Conservation (phyloP, 768 basidiomycete species). For the Lactarius evosmus region DNA sequence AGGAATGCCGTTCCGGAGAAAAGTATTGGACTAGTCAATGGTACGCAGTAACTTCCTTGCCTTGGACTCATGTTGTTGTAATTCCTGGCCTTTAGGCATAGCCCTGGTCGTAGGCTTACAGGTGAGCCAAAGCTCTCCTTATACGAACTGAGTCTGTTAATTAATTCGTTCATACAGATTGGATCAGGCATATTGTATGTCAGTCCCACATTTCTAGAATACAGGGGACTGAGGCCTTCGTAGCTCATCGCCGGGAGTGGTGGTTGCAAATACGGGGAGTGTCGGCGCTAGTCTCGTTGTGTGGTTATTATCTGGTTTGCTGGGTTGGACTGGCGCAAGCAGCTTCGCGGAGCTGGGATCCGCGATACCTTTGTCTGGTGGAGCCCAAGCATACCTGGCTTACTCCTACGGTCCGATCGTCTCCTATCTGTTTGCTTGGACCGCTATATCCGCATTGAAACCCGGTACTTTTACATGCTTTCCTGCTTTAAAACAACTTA, state of each 20-base stretch:
- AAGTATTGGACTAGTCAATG: conserved; percentile 72
- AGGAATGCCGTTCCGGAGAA: conserved; percentile 57
- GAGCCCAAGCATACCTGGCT: conserved; percentile 76
- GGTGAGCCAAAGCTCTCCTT: conserved; percentile 39
- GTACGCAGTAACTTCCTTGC: conserved; percentile 36
- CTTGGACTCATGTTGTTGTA: background rate
- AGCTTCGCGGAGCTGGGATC: conserved; percentile 91
- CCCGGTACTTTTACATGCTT: conserved; percentile 50
- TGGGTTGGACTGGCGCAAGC: conserved; percentile 95
- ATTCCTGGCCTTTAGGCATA: conserved; percentile 52
- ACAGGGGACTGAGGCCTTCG: background rate
- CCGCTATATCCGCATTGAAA: conserved; percentile 83
- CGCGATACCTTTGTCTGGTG: conserved; percentile 72
- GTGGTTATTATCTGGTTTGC: conserved; percentile 78
- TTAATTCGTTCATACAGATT: conserved; percentile 45
- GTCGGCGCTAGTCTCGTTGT: conserved; percentile 86
- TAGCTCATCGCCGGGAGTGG: conserved; percentile 90
- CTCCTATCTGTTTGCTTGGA: conserved; percentile 95
- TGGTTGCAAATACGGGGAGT: conserved; percentile 83
- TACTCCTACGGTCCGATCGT: conserved; percentile 85
- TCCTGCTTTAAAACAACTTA: conserved; percentile 4
- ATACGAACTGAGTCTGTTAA: conserved; percentile 11
- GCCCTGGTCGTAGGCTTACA: conserved; percentile 82
- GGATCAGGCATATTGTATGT: conserved; percentile 92
- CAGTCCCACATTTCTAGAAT: conserved; percentile 6